Evolutionary conservation across 352 stramenopile genomes (phyloP).

Genomic region (Phytophthora crassamura): DNA sequence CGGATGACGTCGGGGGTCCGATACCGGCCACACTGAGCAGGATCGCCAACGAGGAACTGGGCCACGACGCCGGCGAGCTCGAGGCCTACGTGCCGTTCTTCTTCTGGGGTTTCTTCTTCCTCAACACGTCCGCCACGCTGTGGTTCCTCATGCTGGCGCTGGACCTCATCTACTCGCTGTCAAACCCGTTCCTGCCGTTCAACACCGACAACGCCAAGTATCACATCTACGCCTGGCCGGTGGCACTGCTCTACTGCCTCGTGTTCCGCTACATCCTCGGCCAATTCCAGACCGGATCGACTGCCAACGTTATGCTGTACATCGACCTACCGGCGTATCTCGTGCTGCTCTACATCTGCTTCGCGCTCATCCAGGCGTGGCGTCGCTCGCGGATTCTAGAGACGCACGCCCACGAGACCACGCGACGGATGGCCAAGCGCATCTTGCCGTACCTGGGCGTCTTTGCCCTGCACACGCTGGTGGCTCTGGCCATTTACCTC

Average conservation of each 20-base stretch:
- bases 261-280: slow-evolving; percentile 72
- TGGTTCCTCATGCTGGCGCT: slow-evolving; percentile 89
- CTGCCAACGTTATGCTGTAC: slow-evolving; percentile 67
- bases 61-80: slow-evolving; percentile 30
- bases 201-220: slow-evolving; percentile 88
- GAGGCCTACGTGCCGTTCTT: slow-evolving; percentile 72
- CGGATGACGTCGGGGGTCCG: slow-evolving; percentile 19
- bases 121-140: slow-evolving; percentile 76
- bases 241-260: slow-evolving; percentile 69
- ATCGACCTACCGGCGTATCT: slow-evolving; percentile 73
- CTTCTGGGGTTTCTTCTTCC: slow-evolving; percentile 89
- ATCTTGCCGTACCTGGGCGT: slow-evolving; percentile 82
- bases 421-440: slow-evolving; percentile 82
- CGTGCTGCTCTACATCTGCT: slow-evolving; percentile 72
- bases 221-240: slow-evolving; percentile 83
- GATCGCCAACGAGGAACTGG: slow-evolving; percentile 67
- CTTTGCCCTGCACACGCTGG: slow-evolving; percentile 58
- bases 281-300: slow-evolving; percentile 25
- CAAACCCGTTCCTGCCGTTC: slow-evolving; percentile 88
- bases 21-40: slow-evolving; percentile 61
- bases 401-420: slow-evolving; percentile 78
- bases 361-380: slow-evolving; percentile 69
- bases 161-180: slow-evolving; percentile 88
- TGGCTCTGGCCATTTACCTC: slow-evolving; percentile 65
- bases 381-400: slow-evolving; percentile 76